phyloP scores from a whole-genome alignment of 129 eudicot species.

The Flaveria brownii region DNA sequence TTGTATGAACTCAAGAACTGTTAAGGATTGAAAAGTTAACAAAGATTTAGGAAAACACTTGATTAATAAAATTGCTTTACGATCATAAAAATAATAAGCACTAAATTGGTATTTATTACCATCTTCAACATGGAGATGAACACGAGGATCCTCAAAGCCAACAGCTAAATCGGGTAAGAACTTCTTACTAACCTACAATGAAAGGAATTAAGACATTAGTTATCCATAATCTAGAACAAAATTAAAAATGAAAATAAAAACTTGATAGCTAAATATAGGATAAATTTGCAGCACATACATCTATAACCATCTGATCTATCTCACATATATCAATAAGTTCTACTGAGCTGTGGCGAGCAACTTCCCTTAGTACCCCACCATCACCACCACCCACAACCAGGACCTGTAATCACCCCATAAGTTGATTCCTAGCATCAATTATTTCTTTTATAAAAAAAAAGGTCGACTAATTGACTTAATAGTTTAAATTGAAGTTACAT shows the following conservation, averaged over 20 bases:
- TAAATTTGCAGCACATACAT: constrained; percentile 53
- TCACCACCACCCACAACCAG: constrained; percentile 99
- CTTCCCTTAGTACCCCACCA: constrained; percentile 96
- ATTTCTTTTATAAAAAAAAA: background rate
- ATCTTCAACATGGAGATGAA: constrained; percentile 84
- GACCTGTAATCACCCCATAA: constrained; percentile 52
- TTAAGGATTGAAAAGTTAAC: constrained; percentile 12
- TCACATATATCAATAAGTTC: constrained; percentile 88
- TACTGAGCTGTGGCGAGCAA: constrained; percentile 86
- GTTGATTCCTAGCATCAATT: background rate
- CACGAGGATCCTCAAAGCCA: constrained; percentile 97
- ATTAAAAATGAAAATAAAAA: background rate
- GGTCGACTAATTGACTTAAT: background rate
- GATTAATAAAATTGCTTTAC: background rate
- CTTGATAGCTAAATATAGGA: background rate
- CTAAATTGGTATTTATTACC: constrained; percentile 44
- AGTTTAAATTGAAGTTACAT: constrained; percentile 41
- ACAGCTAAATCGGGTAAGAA: constrained; percentile 81
- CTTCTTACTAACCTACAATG: constrained; percentile 71
- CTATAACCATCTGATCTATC: constrained; percentile 96
- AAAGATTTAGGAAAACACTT: background rate
- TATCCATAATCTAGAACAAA: background rate
- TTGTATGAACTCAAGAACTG: constrained; percentile 71
- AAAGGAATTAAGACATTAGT: constrained; percentile 10
- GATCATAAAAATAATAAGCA: background rate